These are phyloP conservation scores for Fusarium verticillioides DNA, from an alignment of 2,329 filamentous ascomycete species.

Conservation along the genomic window DNA sequence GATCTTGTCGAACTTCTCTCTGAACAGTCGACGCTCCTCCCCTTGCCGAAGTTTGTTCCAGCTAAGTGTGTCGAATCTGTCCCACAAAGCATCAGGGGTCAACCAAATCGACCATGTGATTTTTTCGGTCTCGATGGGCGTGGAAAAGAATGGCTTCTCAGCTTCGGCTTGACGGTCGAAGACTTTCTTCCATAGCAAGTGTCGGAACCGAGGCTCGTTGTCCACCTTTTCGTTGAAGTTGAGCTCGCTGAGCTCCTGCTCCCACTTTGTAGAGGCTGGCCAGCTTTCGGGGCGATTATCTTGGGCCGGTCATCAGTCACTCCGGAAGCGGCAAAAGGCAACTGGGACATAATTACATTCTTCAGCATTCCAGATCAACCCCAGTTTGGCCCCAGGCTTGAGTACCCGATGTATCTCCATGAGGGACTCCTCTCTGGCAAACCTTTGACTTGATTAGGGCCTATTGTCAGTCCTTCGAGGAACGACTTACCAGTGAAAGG, in stretches of 20 bases:
- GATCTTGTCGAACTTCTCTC: conserved; percentile 63
- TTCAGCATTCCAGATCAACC: conserved; percentile 79
- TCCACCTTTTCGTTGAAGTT: conserved; percentile 64
- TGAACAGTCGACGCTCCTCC: conserved; percentile 59
- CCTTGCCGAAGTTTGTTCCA: conserved; percentile 71
- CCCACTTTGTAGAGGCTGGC: conserved; percentile 68
- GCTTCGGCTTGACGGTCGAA: conserved; percentile 69
- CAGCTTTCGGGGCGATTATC: conserved; percentile 72
- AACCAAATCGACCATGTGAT: conserved; percentile 58
- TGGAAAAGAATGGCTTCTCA: conserved; percentile 63
- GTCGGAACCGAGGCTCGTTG: conserved; percentile 71
- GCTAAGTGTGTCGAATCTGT: conserved; percentile 72
- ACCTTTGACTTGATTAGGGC: conserved; percentile 59
- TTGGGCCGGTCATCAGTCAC: conserved; percentile 44
- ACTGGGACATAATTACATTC: conserved; percentile 62
- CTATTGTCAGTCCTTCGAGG: background rate
- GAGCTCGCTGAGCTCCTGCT: conserved; percentile 69
- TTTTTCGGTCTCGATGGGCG: conserved; percentile 67
- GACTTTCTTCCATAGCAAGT: conserved; percentile 70
- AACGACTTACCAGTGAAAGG: conserved; percentile 65
- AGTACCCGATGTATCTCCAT: conserved; percentile 75
- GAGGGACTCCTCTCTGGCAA: conserved; percentile 71
- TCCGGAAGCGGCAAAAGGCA: background rate
- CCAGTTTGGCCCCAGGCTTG: conserved; percentile 68
- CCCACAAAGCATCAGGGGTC: conserved; percentile 71